A percentile compares a stretch with the other conserved stretches of the same genome.
phyloP scores from a whole-genome alignment of 208 protist genomes.

The Leishmania tropica region DNA sequence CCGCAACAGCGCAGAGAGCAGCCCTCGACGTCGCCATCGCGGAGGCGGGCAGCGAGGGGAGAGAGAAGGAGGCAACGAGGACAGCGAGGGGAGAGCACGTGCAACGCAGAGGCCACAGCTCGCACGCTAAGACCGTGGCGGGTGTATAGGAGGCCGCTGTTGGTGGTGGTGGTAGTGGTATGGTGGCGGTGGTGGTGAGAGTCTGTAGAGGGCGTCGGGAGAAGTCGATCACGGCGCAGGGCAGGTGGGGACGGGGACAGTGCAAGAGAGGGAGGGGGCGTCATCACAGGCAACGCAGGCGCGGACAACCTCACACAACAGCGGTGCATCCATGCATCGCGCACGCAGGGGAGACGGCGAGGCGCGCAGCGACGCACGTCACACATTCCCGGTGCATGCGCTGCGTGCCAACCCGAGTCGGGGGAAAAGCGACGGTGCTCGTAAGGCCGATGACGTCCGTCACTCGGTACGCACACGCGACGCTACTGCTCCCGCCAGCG shows the following conservation, averaged over 20 bases:
- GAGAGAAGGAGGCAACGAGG: neutral
- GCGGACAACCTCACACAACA: neutral
- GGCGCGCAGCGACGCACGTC: neutral
- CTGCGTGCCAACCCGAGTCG: neutral
- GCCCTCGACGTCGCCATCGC: constrained; percentile 23
- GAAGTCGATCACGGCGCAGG: neutral
- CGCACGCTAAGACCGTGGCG: neutral
- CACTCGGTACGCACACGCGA: neutral
- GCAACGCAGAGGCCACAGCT: neutral
- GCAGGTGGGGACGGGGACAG: neutral
- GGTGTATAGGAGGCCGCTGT: neutral
- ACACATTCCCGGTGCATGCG: neutral
- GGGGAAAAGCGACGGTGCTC: neutral
- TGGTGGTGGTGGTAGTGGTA: neutral
- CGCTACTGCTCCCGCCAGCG: neutral
- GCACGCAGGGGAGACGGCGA: neutral
- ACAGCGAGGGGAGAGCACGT: neutral
- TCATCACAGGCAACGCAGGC: neutral
- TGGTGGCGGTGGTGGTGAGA: neutral
- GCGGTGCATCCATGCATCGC: neutral
- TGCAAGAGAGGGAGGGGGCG: neutral
- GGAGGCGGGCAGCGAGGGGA: neutral
- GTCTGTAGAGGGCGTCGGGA: neutral
- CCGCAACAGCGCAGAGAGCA: constrained; percentile 16
- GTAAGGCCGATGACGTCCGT: neutral